A percentile compares a stretch with the other conserved stretches of the same genome.
phyloP scores from a whole-genome alignment of 1,284 basidiomycete genomes.

The Ustanciosporium gigantosporum region DNA sequence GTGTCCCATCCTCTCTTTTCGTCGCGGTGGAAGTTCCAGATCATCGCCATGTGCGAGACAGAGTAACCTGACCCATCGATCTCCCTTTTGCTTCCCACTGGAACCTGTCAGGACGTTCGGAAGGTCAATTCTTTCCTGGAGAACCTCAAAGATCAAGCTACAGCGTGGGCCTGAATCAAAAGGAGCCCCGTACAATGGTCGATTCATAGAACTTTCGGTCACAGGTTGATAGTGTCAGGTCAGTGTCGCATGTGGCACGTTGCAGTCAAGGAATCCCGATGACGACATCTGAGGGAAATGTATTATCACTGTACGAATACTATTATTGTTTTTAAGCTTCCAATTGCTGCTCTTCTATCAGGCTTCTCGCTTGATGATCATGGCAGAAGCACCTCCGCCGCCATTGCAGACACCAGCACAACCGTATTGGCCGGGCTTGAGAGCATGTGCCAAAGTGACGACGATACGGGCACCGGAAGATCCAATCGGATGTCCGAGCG shows the following conservation, averaged over 20 bases:
- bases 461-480: slow-evolving; percentile 94
- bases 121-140: neutral
- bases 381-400: slow-evolving; percentile 52
- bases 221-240: too few species aligned
- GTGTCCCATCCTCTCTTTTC: neutral
- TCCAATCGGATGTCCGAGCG: slow-evolving; percentile 71
- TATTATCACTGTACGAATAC: too few species aligned
- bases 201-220: too few species aligned
- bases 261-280: too few species aligned
- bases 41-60: too few species aligned
- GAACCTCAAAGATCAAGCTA: neutral
- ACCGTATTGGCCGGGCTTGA: slow-evolving; percentile 94
- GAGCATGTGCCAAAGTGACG: slow-evolving; percentile 86
- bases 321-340: too few species aligned
- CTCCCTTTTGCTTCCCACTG: neutral
- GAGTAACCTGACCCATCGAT: neutral
- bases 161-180: neutral
- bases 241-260: too few species aligned
- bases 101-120: neutral
- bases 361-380: slow-evolving; percentile 49
- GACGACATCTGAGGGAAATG: too few species aligned
- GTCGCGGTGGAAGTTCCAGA: neutral
- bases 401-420: slow-evolving; percentile 94
- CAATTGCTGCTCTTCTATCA: too few species aligned
- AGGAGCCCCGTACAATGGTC: too few species aligned